Base-by-base conservation (phyloP, 139 green algal genomes). In the Volvox reticuliferus region DNA sequence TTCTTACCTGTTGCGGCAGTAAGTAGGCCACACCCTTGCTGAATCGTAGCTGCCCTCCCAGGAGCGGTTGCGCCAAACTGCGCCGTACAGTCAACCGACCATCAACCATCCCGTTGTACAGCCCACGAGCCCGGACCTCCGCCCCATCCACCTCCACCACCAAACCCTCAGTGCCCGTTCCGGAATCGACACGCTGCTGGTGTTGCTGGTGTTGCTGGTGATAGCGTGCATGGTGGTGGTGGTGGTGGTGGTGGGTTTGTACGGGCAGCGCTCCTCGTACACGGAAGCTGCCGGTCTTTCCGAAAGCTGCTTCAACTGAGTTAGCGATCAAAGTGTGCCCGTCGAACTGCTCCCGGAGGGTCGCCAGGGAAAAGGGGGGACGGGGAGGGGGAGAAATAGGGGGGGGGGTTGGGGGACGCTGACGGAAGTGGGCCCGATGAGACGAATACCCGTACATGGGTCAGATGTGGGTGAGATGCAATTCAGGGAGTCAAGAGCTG, bases 101-200 rank as follows among this genome's bases (percentile, higher is more conserved):
- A 82, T 99, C 97, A 50, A 97, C 71, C 33, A 93, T 87, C 22
- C 89, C 96, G 73, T 91, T 97, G 92, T 97, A 98, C 32, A 95
- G 79, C 90, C 97, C 97, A 71, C 95, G 93, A 28, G 96, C 91
- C 0, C 95, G 93, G 50, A 98, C 69, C 92, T 98, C 96, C 86
- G 98, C 88, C 19, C 82, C 94, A 16, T 93, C 61, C 44, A 96
- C 81, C 33, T 94, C 92, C 69, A 96, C 88, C 35, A 30, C 32
- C 67, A 97, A 79, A n/a, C 78, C 78, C 32, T 84, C 78, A 30
- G 78, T 0, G 14, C 22, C 67, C 36, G 44, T 16, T 28, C 81
- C 87, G 44, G n/a, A 35, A 2, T 33, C 0, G 22, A 16, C 21
- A 35, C 21, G 26, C 82, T 55, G 24, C 0, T 33, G 69, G 0